phyloP scores from a whole-genome alignment of 169 alveolate species.

The Eimeria sp. region DNA sequence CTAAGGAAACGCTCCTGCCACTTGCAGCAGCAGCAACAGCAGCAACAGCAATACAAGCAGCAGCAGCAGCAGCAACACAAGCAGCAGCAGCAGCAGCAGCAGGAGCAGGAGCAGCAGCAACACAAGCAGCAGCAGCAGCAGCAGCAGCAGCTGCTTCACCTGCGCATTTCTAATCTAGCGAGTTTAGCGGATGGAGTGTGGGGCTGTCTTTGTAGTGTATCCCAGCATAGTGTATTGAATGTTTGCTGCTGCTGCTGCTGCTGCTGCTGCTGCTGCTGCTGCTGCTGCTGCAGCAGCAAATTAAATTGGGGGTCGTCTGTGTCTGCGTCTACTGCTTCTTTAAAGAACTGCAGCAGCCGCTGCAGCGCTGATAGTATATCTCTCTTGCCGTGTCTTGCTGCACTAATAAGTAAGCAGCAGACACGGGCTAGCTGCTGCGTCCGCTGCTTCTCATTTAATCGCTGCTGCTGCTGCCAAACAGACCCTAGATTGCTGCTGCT shows the following conservation, averaged over 20 bases:
- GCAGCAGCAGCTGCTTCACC: conserved; percentile 5
- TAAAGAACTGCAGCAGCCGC: conserved; percentile 49
- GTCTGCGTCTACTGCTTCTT: conserved; percentile 4
- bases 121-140: conserved; percentile 27
- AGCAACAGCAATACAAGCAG: too few relatives aligned
- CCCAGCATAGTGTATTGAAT: conserved; percentile 1
- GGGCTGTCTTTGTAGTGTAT: background rate
- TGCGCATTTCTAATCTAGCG: conserved; percentile 45
- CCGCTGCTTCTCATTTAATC: background rate
- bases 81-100: background rate
- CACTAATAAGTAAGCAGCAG: conserved; percentile 47
- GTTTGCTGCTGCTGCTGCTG: background rate
- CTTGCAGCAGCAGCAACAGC: conserved; percentile 13
- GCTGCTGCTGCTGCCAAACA: conserved; percentile 16
- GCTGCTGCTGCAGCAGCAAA: conserved; percentile 58
- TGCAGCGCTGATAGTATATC: conserved; percentile 47
- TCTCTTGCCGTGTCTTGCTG: conserved; percentile 29
- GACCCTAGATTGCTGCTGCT: background rate
- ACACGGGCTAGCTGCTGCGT: conserved; percentile 24
- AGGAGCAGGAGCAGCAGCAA: conserved; percentile 16
- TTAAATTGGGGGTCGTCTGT: conserved; percentile 8
- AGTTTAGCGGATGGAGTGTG: background rate
- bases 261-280: conserved; percentile 47
- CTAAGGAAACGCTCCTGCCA: background rate
- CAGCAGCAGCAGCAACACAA: background rate